Base-by-base conservation (phyloP, 1,139 yeast species). In the Magnusiomyces paraingens region DNA sequence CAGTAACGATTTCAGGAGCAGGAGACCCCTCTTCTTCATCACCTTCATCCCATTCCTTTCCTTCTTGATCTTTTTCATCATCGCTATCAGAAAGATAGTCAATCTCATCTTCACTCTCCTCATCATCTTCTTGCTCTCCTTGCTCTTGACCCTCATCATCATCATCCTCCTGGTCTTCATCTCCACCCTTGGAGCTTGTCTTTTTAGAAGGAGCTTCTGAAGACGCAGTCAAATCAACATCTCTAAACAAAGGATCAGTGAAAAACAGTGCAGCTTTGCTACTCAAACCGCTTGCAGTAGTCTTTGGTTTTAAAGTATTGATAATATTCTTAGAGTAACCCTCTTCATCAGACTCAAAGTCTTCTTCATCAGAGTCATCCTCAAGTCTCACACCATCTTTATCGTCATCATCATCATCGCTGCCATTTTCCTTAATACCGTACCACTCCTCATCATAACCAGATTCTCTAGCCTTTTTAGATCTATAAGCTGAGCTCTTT, bases 1-100 rank as follows among this genome's bases (percentile, higher is more conserved):
- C 95, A 1, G 97, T 90, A 22, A 94, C 95, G 59, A 91, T 75
- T 59, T 89, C 96, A 47, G 89, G 51, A 22, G 47, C 81, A 58
- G 80, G 84, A 58, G 53, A 72, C 64, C 57, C 72, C 64, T 52
- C 69, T 14, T 56, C 70, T 43, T 73, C 56, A 36, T 65, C 71
- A 43, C 73, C 74, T 50, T 71, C 70, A 2, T 69, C 70, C 46
- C 66, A 65, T 53, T 66, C 67, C 62, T 70, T 66, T 38, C 61
- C 68, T 18, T 64, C 65, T 20, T 49, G 32, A 29, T 41, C 68
- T 40, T 73, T 55, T 6, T 64, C 71, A 44, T 73, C 74, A 51
- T 71, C 69, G 4, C 70, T 70, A 47, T 66, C 64, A 41, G 64
- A 64, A 20, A 58, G 66, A 18, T 58, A 63, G 17, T 55, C 55